Evolutionary conservation across 208 protist species (phyloP), one percentile per base, ranked within the genome.

Genomic region (Zelonia costaricensis): DNA sequence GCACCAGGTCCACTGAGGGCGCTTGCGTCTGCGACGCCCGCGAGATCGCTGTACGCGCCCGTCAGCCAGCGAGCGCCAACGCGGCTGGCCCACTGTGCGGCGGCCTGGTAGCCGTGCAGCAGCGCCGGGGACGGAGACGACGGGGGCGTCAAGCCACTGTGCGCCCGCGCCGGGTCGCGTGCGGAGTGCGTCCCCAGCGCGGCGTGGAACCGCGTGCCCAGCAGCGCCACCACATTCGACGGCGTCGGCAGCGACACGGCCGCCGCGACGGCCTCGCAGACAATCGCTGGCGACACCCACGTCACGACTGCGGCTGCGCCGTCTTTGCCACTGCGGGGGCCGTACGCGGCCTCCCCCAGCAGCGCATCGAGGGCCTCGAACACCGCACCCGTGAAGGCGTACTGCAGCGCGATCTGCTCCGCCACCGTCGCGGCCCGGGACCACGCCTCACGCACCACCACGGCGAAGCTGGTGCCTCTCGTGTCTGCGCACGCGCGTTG

Each of bases 391-490:
- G 78, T 75, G 61, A 81, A 90, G 52, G 44, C 59, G 70, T 79
- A 90, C 73, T 93, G 86, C 30, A 86, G 57, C 23, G 86, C 67
- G 30, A 93, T 83, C 28, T 69, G 74, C 70, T 93, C 86, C 15
- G 76, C 52, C 4, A 76, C 62, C 6, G 64, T 77, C 40, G 84
- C 5, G 10, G 76, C 80, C 28, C 82, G 82, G 10, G 63, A 59
- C 45, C 76, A 68, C n/a, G 82, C 82, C 46, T 83, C 86, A 39
- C 78, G 39, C 55, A 48, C 55, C 27, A 36, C 39, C 15, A 20
- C 30, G 22, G 25, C 40, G 39, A 30, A 27, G 18, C 25, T 15
- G 5, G 4, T 22, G n/a, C 9, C 10, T 38, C 27, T 33, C 23
- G 28, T 8, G 9, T n/a, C 39, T 10, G 30, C 42, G 10, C 36